Conservation (phyloP, 768 basidiomycete genomes). For the Rubroboletus satanas region DNA sequence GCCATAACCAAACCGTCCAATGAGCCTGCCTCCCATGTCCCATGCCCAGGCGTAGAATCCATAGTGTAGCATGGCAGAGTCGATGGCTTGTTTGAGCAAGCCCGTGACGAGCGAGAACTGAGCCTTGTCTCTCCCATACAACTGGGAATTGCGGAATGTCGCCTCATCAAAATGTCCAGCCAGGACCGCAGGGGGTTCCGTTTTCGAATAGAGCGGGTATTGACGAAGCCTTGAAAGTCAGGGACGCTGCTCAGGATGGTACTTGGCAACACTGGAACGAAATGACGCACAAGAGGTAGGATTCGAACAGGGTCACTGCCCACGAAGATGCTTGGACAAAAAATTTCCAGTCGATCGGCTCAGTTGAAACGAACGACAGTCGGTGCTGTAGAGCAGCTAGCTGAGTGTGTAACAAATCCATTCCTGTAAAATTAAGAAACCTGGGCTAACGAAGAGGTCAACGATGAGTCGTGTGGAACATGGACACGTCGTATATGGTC, state of each 20-base stretch:
- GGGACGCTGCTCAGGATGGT: not conserved
- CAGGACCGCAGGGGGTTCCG: constrained; percentile 65
- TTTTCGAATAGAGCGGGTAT: constrained; percentile 79
- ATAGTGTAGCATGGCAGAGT: constrained; percentile 65
- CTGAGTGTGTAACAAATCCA: constrained; percentile 62
- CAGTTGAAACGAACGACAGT: constrained; percentile 68
- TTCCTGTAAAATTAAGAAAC: constrained; percentile 18
- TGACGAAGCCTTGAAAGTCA: constrained; percentile 58
- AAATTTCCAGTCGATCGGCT: constrained; percentile 75
- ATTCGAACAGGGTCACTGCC: constrained; percentile 79
- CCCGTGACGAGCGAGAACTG: constrained; percentile 73
- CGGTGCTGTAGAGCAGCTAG: constrained; percentile 54
- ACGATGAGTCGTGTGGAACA: not conserved
- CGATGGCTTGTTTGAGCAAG: constrained; percentile 67
- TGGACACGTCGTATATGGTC: constrained; percentile 12
- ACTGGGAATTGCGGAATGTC: constrained; percentile 85
- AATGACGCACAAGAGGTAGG: constrained; percentile 72
- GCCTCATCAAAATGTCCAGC: constrained; percentile 62
- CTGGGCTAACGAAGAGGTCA: not conserved
- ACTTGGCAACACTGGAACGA: not conserved
- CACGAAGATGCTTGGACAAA: constrained; percentile 79
- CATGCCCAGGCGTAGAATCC: constrained; percentile 85
- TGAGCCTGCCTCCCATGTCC: constrained; percentile 52
- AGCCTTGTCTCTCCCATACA: constrained; percentile 89
- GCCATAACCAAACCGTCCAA: constrained; percentile 57